These are phyloP conservation scores for Hebeloma cylindrosporum DNA, from an alignment of 768 basidiomycete genomes.

Conservation along the genomic window DNA sequence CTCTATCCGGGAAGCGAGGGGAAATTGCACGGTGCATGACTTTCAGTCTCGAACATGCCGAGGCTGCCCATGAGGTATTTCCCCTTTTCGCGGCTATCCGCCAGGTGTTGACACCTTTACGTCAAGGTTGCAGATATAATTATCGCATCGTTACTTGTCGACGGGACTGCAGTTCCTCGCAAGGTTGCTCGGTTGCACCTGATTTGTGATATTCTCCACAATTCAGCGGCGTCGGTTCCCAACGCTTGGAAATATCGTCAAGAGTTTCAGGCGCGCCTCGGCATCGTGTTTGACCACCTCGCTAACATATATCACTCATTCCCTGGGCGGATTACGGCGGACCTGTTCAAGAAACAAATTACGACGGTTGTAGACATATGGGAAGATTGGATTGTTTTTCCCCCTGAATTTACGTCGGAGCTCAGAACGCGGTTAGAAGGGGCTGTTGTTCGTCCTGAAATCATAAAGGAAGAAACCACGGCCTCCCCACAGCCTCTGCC, in stretches of 20 bases:
- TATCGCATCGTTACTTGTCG: slow-evolving; percentile 82
- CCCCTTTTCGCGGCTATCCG: background rate
- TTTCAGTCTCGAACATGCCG: slow-evolving; percentile 96
- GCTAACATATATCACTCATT: slow-evolving; percentile 94
- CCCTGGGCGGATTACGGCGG: slow-evolving; percentile 93
- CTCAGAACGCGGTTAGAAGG: slow-evolving; percentile 78
- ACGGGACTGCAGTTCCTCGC: slow-evolving; percentile 94
- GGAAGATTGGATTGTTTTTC: slow-evolving; percentile 98
- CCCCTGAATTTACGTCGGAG: slow-evolving; percentile 78
- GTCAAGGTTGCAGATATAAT: slow-evolving; percentile 86
- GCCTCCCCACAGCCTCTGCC: slow-evolving; percentile 7
- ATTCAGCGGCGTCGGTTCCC: slow-evolving; percentile 89
- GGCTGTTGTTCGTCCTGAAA: slow-evolving; percentile 28
- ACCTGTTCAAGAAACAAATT: slow-evolving; percentile 94
- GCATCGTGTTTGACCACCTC: slow-evolving; percentile 95
- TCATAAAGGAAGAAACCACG: slow-evolving; percentile 28
- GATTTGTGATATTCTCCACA: slow-evolving; percentile 97
- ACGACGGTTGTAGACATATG: slow-evolving; percentile 88
- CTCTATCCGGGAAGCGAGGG: slow-evolving; percentile 80
- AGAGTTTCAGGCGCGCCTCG: slow-evolving; percentile 88
- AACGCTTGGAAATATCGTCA: slow-evolving; percentile 98
- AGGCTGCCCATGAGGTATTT: slow-evolving; percentile 87
- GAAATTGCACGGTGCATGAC: slow-evolving; percentile 95
- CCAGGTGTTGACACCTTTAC: background rate
- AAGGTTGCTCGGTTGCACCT: slow-evolving; percentile 94